Evolutionary conservation across 106 monocot genomes (phyloP), one percentile per base, ranked within the genome.

Genomic region (Acanthochlamys bracteata): DNA sequence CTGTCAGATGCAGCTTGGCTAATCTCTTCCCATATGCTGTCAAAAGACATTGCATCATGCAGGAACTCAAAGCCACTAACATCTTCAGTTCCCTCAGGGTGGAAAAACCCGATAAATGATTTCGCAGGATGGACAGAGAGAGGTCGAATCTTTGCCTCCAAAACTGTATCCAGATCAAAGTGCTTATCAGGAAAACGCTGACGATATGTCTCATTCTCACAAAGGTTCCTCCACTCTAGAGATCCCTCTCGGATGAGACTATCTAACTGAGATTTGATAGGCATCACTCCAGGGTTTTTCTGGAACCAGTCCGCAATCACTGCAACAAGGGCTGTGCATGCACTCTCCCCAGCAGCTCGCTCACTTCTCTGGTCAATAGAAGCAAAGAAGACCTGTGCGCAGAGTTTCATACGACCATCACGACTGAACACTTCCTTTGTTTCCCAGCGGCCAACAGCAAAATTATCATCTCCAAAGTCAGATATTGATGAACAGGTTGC

Each of bases 41-140:
- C 96, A 33, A 98, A 98, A 2, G 91, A 88, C 91, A 88, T 98
- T 20, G 85, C 87, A 0, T 76, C 91, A 25, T 72, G 40, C 24
- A 98, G 63, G 57, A 81, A 83, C 12, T 86, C 84, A n/a, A 86
- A 81, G 10, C 78, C 76, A 24, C 59, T 61, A 33, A 67, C 56
- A 14, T 68, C 76, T 23, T 75, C 80, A 22, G 19, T 61, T 42
- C 76, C 72, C 55, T 89, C 89, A 0, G 94, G 89, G n/a, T 78
- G 74, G 47, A 98, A 91, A 69, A 98, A 98, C 17, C 96, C 96
- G 12, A 98, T 71, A 43, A 85, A 98, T n/a, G 91, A 88, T 45
- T 88, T 91, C 11, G 53, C 64, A 0, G 77, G 62, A 23, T 58
- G 45, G 10, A 88, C 84, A 25, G 85, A 64, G 1, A 98, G 64